phyloP scores from a whole-genome alignment of 2,329 filamentous ascomycete genomes.

The Colletotrichum filicis region DNA sequence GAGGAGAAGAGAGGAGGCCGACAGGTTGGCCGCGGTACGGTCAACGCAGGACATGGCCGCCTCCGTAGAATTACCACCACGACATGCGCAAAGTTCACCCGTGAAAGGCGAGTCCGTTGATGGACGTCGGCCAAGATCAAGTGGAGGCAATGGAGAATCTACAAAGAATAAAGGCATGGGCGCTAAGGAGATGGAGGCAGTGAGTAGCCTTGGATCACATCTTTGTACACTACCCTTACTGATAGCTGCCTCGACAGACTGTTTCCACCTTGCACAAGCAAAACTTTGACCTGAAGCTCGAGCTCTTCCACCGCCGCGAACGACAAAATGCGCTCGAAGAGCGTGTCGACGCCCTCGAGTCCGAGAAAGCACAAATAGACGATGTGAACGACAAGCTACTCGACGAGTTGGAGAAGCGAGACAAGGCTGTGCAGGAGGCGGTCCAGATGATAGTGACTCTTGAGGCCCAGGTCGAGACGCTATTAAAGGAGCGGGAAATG shows the following conservation, averaged over 20 bases:
- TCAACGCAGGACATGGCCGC: slow-evolving; percentile 50
- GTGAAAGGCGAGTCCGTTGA: slow-evolving; percentile 47
- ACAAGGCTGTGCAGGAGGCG: slow-evolving; percentile 77
- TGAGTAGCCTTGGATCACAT: slow-evolving; percentile 41
- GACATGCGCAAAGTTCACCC: slow-evolving; percentile 52
- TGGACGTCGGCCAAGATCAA: slow-evolving; percentile 55
- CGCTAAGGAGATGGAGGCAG: slow-evolving; percentile 75
- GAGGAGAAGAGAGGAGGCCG: slow-evolving; percentile 60
- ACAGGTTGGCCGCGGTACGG: slow-evolving; percentile 51
- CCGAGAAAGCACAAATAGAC: slow-evolving; percentile 63
- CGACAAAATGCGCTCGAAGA: slow-evolving; percentile 70
- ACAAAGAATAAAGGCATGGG: slow-evolving; percentile 66
- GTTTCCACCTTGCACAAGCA: slow-evolving; percentile 78
- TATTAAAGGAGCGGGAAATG: slow-evolving; percentile 64
- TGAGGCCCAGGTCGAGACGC: slow-evolving; percentile 67
- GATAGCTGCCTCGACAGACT: slow-evolving; percentile 53
- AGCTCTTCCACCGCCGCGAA: slow-evolving; percentile 76
- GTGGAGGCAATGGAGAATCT: slow-evolving; percentile 50
- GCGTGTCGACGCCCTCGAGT: slow-evolving; percentile 64
- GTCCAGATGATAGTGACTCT: slow-evolving; percentile 75
- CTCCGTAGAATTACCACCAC: slow-evolving; percentile 48
- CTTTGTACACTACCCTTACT: slow-evolving; percentile 4
- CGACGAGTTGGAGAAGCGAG: slow-evolving; percentile 72
- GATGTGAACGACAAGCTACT: slow-evolving; percentile 69
- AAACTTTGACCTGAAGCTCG: slow-evolving; percentile 81